phyloP scores from a whole-genome alignment of 169 alveolate genomes.

The Cyclospora cayetanensis region DNA sequence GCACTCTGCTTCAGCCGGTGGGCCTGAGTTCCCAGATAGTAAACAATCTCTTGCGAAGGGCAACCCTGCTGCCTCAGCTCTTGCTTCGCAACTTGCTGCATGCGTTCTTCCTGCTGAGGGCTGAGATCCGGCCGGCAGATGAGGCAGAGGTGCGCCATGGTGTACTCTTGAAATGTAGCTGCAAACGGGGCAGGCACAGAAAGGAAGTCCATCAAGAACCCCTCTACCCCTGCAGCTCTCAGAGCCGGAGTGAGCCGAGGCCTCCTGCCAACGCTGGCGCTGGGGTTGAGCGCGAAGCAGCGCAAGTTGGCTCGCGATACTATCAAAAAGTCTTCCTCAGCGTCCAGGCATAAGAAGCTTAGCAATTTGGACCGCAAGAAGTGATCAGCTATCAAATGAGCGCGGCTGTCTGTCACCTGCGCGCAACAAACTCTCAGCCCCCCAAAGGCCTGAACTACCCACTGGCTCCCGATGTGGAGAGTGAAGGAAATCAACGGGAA shows the following conservation, averaged over 20 bases:
- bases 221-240: background rate
- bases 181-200: background rate
- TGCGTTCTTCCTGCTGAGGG: background rate
- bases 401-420: background rate
- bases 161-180: background rate
- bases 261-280: background rate
- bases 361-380: background rate
- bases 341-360: background rate
- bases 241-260: background rate
- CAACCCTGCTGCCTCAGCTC: conserved; percentile 20
- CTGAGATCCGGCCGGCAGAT: background rate
- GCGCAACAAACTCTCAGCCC: no score
- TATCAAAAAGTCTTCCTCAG: background rate
- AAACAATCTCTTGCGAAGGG: background rate
- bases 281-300: background rate
- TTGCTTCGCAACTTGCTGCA: background rate
- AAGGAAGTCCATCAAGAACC: background rate
- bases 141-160: background rate
- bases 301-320: background rate
- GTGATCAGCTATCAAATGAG: background rate
- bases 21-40: background rate
- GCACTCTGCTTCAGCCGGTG: background rate
- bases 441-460: no score
- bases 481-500: no score
- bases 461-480: no score